These are phyloP conservation scores for Colletotrichum trifolii DNA, from an alignment of 2,329 filamentous ascomycete genomes.

Conservation along the genomic window DNA sequence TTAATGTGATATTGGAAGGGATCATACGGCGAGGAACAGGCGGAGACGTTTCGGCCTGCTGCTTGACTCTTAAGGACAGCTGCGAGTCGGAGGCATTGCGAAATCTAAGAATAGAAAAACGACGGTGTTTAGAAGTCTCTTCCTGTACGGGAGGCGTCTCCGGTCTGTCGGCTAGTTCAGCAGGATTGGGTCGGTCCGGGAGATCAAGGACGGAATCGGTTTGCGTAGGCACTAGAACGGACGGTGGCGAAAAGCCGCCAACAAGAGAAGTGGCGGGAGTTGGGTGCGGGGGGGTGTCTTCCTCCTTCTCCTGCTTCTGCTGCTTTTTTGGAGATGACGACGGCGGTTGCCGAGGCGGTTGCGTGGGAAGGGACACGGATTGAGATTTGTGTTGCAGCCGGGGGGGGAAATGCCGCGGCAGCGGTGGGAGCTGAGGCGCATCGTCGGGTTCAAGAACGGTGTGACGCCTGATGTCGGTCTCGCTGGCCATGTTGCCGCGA, in stretches of 20 bases:
- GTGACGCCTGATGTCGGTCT: slow-evolving; percentile 68
- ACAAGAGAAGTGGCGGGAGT: too few species aligned
- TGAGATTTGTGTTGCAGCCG: slow-evolving; percentile 19
- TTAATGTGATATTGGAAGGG: slow-evolving; percentile 9
- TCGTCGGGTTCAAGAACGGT: slow-evolving; percentile 50
- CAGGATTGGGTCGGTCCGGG: slow-evolving; percentile 16
- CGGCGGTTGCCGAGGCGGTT: not conserved
- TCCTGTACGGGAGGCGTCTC: slow-evolving; percentile 65
- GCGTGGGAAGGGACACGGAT: not conserved
- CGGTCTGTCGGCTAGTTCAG: slow-evolving; percentile 49
- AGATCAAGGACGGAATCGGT: slow-evolving; percentile 21
- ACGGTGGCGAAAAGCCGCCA: not conserved
- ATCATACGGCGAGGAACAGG: slow-evolving; percentile 69
- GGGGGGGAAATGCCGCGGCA: slow-evolving; percentile 36
- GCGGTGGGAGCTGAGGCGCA: slow-evolving; percentile 42
- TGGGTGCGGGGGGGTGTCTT: too few species aligned
- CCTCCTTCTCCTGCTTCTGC: not conserved
- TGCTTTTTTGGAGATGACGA: not conserved
- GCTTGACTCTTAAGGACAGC: slow-evolving; percentile 79
- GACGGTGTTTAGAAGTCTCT: slow-evolving; percentile 66
- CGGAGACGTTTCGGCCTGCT: slow-evolving; percentile 69
- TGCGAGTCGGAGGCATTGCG: slow-evolving; percentile 95
- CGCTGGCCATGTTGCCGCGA: slow-evolving; percentile 69
- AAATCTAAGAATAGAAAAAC: slow-evolving; percentile 81
- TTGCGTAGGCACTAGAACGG: slow-evolving; percentile 24